These are phyloP conservation scores for Paraconiothyrium brasiliense DNA, from an alignment of 2,329 filamentous ascomycete genomes.

Conservation along the genomic window DNA sequence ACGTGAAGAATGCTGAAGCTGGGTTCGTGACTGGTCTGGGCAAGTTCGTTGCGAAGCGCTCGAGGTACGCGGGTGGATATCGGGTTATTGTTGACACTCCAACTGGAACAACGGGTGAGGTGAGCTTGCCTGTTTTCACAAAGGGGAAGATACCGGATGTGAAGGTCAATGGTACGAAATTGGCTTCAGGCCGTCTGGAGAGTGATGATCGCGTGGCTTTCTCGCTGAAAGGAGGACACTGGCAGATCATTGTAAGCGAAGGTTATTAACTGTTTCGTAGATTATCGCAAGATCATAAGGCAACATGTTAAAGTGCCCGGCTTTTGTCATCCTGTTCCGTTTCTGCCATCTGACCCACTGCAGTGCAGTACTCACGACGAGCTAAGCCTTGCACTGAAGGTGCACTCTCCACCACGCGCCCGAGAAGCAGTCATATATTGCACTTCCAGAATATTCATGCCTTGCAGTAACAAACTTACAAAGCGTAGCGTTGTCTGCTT, in stretches of 20 bases:
- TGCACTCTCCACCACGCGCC: too few relatives aligned
- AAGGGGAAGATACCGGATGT: slow-evolving; percentile 20
- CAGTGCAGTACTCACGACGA: too few relatives aligned
- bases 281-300: too few relatives aligned
- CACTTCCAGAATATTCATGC: too few relatives aligned
- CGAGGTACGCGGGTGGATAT: slow-evolving; percentile 27
- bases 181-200: background rate
- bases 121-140: slow-evolving; percentile 35
- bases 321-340: too few relatives aligned
- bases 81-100: slow-evolving; percentile 37
- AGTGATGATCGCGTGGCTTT: background rate
- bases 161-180: slow-evolving; percentile 18
- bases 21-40: slow-evolving; percentile 60
- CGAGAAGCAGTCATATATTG: too few relatives aligned
- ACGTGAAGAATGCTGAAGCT: slow-evolving; percentile 54
- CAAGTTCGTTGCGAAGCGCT: slow-evolving; percentile 51
- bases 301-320: too few relatives aligned
- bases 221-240: slow-evolving; percentile 10
- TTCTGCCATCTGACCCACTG: too few relatives aligned
- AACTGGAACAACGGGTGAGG: slow-evolving; percentile 39
- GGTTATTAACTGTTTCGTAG: background rate
- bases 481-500: background rate
- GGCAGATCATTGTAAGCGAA: slow-evolving; percentile 14
- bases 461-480: too few relatives aligned
- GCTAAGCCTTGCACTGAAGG: too few relatives aligned